A percentile compares a stretch with the other conserved stretches of the same genome.
phyloP scores from a whole-genome alignment of 306 rosid species.

The Quercus berberidifolia region DNA sequence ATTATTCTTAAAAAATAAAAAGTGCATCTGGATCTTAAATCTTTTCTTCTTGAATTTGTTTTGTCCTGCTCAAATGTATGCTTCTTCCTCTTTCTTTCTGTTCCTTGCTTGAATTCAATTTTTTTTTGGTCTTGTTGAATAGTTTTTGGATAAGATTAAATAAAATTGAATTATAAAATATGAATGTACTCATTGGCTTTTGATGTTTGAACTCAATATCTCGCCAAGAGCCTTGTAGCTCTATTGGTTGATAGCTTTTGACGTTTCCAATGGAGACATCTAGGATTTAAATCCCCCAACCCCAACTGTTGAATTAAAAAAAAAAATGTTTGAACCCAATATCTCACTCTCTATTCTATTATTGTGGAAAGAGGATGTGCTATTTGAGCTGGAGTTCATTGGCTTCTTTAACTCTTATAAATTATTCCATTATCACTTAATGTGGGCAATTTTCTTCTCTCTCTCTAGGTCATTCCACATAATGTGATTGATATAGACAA shows the following conservation, averaged over 20 bases:
- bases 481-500: conserved; percentile 56
- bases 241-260: too few relatives aligned
- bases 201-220: too few relatives aligned
- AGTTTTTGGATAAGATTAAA: not conserved
- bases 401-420: not conserved
- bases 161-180: not conserved
- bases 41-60: not conserved
- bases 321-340: too few relatives aligned
- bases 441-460: not conserved
- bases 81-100: not conserved
- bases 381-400: not conserved
- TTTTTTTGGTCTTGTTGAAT: not conserved
- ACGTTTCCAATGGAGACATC: too few relatives aligned
- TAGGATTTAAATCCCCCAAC: too few relatives aligned
- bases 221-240: too few relatives aligned
- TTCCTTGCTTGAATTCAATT: not conserved
- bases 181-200: too few relatives aligned
- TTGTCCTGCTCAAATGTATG: not conserved
- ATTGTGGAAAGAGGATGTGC: too few relatives aligned
- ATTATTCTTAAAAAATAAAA: not conserved
- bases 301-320: too few relatives aligned
- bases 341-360: too few relatives aligned
- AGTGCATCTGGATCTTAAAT: not conserved
- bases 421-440: not conserved
- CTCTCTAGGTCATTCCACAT: conserved; percentile 33